A percentile compares a stretch with the other conserved stretches of the same genome.
Conservation (phyloP, 169 alveolate genomes). For the Neospora caninum region DNA sequence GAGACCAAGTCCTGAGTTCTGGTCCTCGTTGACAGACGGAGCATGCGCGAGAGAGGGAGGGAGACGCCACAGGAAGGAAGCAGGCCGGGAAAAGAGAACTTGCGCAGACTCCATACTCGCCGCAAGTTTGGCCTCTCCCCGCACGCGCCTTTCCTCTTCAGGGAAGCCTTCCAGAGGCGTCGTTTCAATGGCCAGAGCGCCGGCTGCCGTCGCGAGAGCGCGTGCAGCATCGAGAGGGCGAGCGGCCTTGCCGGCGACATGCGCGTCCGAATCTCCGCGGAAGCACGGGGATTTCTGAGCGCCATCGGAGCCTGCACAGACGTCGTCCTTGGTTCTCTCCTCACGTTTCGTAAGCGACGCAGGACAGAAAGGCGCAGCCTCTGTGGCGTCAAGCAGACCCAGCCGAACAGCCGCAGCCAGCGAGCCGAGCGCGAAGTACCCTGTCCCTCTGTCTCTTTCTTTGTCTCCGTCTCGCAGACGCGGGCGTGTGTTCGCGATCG, state of each 20-base stretch:
- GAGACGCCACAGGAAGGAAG: constrained; percentile 32
- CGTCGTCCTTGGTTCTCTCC: neutral
- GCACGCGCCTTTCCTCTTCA: neutral
- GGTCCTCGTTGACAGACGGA: neutral
- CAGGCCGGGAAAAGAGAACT: neutral
- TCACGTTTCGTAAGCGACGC: neutral
- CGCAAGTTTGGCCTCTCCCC: neutral
- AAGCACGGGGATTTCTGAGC: neutral
- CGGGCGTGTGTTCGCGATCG: too few species aligned
- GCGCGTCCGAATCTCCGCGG: neutral
- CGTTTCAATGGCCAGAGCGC: neutral
- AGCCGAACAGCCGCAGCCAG: constrained; percentile 14
- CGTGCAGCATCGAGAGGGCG: neutral
- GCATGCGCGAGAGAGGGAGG: neutral
- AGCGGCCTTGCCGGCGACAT: neutral
- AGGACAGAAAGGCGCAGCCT: neutral
- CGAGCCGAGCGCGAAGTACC: neutral
- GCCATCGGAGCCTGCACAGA: neutral
- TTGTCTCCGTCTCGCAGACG: neutral
- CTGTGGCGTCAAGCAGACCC: neutral
- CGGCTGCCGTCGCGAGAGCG: neutral
- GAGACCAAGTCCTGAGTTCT: neutral
- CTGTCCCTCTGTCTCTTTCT: neutral
- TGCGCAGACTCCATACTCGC: neutral
- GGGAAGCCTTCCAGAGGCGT: neutral